These are phyloP conservation scores for Teratosphaeria epicoccoides DNA, from an alignment of 2,329 filamentous ascomycete species.

Conservation along the genomic window DNA sequence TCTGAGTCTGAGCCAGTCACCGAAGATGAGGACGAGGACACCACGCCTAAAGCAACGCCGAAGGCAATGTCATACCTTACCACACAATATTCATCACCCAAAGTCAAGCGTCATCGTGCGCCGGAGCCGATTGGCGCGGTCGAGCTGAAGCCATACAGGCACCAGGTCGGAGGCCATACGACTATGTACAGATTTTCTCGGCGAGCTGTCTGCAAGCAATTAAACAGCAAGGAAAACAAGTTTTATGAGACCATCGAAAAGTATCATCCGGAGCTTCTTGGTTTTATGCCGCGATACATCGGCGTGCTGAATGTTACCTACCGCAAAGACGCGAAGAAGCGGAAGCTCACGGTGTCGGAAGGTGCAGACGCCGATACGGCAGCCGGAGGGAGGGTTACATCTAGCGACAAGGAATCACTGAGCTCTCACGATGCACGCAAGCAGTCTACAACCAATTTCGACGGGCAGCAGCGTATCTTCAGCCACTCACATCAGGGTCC, in stretches of 20 bases:
- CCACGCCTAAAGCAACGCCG: slow-evolving; percentile 38
- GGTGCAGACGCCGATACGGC: slow-evolving; percentile 3
- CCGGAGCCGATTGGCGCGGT: slow-evolving; percentile 71
- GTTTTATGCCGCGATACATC: slow-evolving; percentile 92
- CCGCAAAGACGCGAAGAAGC: slow-evolving; percentile 60
- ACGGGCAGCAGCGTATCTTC: slow-evolving; percentile 40
- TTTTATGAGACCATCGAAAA: slow-evolving; percentile 96
- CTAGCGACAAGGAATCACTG: not conserved
- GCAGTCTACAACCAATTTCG: slow-evolving; percentile 12
- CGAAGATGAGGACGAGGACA: slow-evolving; percentile 41
- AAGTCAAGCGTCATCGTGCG: slow-evolving; percentile 25
- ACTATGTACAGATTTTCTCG: slow-evolving; percentile 94
- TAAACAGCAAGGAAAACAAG: slow-evolving; percentile 96
- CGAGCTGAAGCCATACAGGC: slow-evolving; percentile 90
- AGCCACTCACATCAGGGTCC: slow-evolving; percentile 71
- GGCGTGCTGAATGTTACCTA: slow-evolving; percentile 95
- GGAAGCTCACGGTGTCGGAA: slow-evolving; percentile 28
- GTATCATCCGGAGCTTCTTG: slow-evolving; percentile 77
- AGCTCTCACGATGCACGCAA: slow-evolving; percentile 15
- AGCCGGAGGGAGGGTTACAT: not conserved
- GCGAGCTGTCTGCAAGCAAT: slow-evolving; percentile 90
- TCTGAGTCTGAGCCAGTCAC: slow-evolving; percentile 41
- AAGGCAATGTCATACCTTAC: slow-evolving; percentile 29
- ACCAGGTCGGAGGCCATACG: slow-evolving; percentile 94
- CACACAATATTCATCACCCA: slow-evolving; percentile 12